Conservation (phyloP, 2,329 filamentous ascomycete genomes). For the Exophiala sp. region DNA sequence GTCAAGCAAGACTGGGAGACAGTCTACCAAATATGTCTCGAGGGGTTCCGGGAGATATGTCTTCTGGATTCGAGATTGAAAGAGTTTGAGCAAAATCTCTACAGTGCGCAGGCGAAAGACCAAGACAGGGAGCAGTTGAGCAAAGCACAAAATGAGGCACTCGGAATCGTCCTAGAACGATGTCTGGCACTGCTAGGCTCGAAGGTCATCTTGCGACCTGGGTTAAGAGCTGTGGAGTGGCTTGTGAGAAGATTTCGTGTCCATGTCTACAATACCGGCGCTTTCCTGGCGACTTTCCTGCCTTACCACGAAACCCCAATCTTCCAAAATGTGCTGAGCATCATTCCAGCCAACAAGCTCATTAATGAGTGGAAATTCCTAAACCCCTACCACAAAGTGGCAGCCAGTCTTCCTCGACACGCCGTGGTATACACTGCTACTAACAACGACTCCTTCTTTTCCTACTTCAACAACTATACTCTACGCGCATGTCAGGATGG, state of each 20-base stretch:
- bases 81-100: constrained; percentile 72
- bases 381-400: constrained; percentile 75
- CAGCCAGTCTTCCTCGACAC: constrained; percentile 72
- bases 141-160: constrained; percentile 71
- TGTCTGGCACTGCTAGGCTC: constrained; percentile 79
- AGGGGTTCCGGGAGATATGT: constrained; percentile 90
- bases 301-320: constrained; percentile 85
- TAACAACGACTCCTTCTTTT: constrained; percentile 72
- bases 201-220: constrained; percentile 76
- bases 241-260: constrained; percentile 84
- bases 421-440: constrained; percentile 80
- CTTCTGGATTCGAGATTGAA: constrained; percentile 76
- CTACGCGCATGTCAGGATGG: constrained; percentile 67
- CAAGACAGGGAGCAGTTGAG: constrained; percentile 87
- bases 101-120: constrained; percentile 87
- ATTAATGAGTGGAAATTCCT: constrained; percentile 78
- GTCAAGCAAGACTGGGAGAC: constrained; percentile 86
- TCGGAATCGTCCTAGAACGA: constrained; percentile 72
- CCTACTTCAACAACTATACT: constrained; percentile 73
- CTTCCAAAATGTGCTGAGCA: constrained; percentile 81
- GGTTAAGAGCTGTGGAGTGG: constrained; percentile 92
- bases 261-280: constrained; percentile 83
- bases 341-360: constrained; percentile 69
- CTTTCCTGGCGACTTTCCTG: constrained; percentile 78
- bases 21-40: constrained; percentile 78